Base-by-base conservation (phyloP, 306 rosid species). In the Biancaea sappan region DNA sequence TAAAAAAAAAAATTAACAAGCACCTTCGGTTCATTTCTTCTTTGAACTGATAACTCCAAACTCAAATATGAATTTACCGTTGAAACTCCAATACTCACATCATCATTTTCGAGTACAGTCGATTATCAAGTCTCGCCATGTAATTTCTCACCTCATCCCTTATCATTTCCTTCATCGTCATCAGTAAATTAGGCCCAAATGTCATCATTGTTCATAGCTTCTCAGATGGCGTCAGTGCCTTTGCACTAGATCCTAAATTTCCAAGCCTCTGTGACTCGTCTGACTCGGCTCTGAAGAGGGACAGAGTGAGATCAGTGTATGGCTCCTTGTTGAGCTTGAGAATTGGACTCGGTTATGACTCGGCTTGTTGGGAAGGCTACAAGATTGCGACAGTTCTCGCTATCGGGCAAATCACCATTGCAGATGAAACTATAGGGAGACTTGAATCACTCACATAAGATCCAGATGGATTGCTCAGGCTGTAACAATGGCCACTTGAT, bases 391-490 rank as follows among this genome's bases (percentile, higher is more conserved):
- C n/a, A 4, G 66, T 66, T 77, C 51, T 48, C 52, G 69, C 75
- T 46, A 43, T 54, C 0, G 80, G 68, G 2, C 74, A 25, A 48
- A 62, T 77, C 66, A 19, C 24, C 1, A 22, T 66, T 0, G 79
- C 32, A 0, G 81, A 63, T 21, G 81, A 71, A 2, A 26, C 52
- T 0, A 15, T 15, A 1, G 86, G 81, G 4, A 43, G 47, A 50
- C 74, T 52, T 5, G 82, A 72, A 58, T 85, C 88, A 76, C 88
- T 88, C 38, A 80, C 73, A 8, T 74, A 84, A 4, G 92, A 88
- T 76, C 65, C 76, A 28, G 89, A 85, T 0, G 71, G 81, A 16
- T 86, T 87, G 16, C 73, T 56, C 13, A 70, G 81, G 15, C 79
- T 83, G 26, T 62, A 54, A 12, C 40, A 56, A 37, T 26, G 74